A percentile compares a stretch with the other conserved stretches of the same genome.
phyloP scores from a whole-genome alignment of 331 rosid species.

The Telfairia occidentalis region DNA sequence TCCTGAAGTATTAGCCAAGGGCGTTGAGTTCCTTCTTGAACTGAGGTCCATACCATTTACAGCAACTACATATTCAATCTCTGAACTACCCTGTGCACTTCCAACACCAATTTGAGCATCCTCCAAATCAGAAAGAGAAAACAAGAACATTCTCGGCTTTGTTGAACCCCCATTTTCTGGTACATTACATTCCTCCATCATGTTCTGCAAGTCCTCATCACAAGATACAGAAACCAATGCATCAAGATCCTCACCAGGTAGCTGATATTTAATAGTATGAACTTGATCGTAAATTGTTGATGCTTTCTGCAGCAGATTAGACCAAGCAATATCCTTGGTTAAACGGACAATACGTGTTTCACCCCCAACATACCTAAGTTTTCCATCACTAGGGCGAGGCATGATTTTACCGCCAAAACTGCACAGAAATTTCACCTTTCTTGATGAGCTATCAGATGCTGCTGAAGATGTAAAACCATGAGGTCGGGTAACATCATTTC shows the following conservation, averaged over 20 bases:
- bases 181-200: conserved; percentile 40
- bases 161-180: conserved; percentile 24
- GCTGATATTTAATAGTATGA: conserved; percentile 37
- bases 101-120: conserved; percentile 31
- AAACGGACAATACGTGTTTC: conserved; percentile 37
- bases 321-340: conserved; percentile 34
- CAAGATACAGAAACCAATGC: conserved; percentile 44
- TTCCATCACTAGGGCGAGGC: conserved; percentile 45
- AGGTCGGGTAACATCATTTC: conserved; percentile 22
- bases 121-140: conserved; percentile 35
- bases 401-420: conserved; percentile 38
- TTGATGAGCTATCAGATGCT: conserved; percentile 25
- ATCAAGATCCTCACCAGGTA: conserved; percentile 55
- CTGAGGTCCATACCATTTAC: conserved; percentile 37
- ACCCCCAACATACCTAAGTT: conserved; percentile 44
- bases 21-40: conserved; percentile 30
- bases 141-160: conserved; percentile 38
- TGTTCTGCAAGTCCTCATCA: conserved; percentile 46
- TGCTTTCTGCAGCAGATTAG: conserved; percentile 35
- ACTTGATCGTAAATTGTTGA: conserved; percentile 29
- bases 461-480: conserved; percentile 25
- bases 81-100: conserved; percentile 31
- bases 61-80: conserved; percentile 38
- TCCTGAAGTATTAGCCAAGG: conserved; percentile 24
- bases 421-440: conserved; percentile 33